Percentiles rank a stretch among this genome's conserved stretches.
Conservation (phyloP, 345 rosid genomes). For the Adansonia digitata region DNA sequence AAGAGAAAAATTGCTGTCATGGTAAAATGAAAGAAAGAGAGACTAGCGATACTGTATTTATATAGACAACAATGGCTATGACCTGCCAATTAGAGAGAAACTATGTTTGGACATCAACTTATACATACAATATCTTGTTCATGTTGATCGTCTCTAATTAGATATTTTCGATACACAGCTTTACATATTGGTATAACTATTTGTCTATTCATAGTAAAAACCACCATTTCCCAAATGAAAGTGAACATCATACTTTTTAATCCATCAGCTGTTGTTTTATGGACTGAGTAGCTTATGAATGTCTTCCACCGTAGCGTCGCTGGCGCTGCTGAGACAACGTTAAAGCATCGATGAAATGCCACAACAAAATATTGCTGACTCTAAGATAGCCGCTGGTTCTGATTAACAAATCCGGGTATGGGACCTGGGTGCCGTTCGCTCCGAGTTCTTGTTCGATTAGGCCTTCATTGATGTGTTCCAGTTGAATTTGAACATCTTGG, state of each 20-base stretch:
- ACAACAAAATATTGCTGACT: conserved; percentile 75
- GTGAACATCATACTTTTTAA: no score
- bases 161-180: no score
- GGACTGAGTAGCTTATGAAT: conserved; percentile 15
- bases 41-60: background rate
- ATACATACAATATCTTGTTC: background rate
- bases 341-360: conserved; percentile 68
- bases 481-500: conserved; percentile 39
- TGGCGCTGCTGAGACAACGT: conserved; percentile 61
- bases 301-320: conserved; percentile 60
- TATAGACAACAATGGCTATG: background rate
- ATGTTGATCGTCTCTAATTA: no score
- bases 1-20: no score
- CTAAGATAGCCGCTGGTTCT: conserved; percentile 76
- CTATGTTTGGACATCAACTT: background rate
- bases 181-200: conserved; percentile 2
- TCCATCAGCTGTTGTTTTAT: background rate
- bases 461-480: conserved; percentile 50
- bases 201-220: no score
- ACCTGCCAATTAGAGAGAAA: no score
- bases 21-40: no score
- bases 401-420: conserved; percentile 65
- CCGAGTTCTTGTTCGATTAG: conserved; percentile 60
- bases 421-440: conserved; percentile 54
- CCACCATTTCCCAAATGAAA: background rate